Conservation (phyloP, 2,329 filamentous ascomycete genomes). For the Triangularia setosa region DNA sequence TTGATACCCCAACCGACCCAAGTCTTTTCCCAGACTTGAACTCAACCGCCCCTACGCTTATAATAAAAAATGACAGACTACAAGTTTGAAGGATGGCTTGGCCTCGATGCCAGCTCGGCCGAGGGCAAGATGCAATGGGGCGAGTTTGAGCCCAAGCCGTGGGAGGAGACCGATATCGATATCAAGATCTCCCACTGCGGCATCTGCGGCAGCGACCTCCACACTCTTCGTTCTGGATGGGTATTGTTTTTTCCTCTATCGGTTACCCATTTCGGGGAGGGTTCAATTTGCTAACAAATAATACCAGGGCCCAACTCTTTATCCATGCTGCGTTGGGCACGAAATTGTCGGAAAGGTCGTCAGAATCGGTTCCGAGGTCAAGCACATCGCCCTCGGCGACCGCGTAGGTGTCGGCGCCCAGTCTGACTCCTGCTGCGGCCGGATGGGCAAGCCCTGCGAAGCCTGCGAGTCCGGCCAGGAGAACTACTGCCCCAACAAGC, state of each 20-base stretch:
- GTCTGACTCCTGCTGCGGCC: constrained; percentile 47
- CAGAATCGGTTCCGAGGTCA: constrained; percentile 47
- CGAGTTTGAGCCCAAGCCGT: constrained; percentile 59
- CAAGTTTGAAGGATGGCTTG: constrained; percentile 52
- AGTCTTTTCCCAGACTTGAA: neutral
- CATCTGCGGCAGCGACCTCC: constrained; percentile 60
- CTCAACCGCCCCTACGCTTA: neutral
- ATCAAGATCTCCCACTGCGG: constrained; percentile 64
- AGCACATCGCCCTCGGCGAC: constrained; percentile 54
- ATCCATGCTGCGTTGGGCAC: constrained; percentile 56
- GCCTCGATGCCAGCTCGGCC: constrained; percentile 36
- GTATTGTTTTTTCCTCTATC: constrained; percentile 24
- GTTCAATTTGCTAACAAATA: neutral
- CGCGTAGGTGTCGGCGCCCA: constrained; percentile 62
- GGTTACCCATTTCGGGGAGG: too few relatives aligned
- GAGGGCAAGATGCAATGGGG: constrained; percentile 53
- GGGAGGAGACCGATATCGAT: constrained; percentile 63
- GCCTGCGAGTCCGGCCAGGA: constrained; percentile 32
- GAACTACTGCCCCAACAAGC: constrained; percentile 38
- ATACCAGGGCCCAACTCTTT: constrained; percentile 23
- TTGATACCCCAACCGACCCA: neutral
- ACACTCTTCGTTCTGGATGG: constrained; percentile 56
- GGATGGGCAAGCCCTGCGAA: constrained; percentile 37
- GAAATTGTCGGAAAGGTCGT: constrained; percentile 60
- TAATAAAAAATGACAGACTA: constrained; percentile 32